Evolutionary conservation across 441 rosid species (phyloP).

Genomic region (Adansonia gregorii): DNA sequence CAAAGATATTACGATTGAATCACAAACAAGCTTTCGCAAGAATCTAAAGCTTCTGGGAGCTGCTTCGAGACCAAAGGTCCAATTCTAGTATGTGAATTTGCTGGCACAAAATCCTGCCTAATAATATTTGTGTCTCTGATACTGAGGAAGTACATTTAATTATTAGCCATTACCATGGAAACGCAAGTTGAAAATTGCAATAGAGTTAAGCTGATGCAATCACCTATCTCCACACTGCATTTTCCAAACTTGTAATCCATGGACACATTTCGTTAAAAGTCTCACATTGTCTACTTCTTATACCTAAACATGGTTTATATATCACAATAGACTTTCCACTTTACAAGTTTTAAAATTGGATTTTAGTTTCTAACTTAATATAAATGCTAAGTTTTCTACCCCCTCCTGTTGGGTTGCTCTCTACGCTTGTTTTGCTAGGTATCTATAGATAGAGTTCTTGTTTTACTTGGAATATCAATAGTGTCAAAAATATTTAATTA

Average conservation of each 20-base stretch:
- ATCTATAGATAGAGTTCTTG: too few relatives aligned
- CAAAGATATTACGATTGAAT: slow-evolving; percentile 22
- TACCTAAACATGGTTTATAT: too few relatives aligned
- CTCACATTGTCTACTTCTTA: too few relatives aligned
- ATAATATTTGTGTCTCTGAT: not conserved
- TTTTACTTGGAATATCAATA: too few relatives aligned
- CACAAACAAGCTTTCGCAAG: slow-evolving; percentile 18
- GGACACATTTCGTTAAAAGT: not conserved
- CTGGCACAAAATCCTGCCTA: not conserved
- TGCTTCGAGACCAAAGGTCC: slow-evolving; percentile 29
- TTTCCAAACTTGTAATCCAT: not conserved
- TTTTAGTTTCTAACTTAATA: too few relatives aligned
- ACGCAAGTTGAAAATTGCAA: slow-evolving; percentile 21
- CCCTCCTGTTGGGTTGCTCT: too few relatives aligned
- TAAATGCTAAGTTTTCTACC: too few relatives aligned
- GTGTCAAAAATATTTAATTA: too few relatives aligned
- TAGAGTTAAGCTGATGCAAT: slow-evolving; percentile 30
- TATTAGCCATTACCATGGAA: not conserved
- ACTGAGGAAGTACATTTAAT: not conserved
- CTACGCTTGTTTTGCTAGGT: too few relatives aligned
- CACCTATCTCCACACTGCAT: slow-evolving; percentile 3
- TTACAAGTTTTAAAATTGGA: too few relatives aligned
- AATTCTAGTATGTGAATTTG: slow-evolving; percentile 23
- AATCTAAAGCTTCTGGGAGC: slow-evolving; percentile 31
- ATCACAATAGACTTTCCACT: too few relatives aligned